phyloP scores from a whole-genome alignment of 2,329 filamentous ascomycete genomes.

The Xylariaceae sp. region DNA sequence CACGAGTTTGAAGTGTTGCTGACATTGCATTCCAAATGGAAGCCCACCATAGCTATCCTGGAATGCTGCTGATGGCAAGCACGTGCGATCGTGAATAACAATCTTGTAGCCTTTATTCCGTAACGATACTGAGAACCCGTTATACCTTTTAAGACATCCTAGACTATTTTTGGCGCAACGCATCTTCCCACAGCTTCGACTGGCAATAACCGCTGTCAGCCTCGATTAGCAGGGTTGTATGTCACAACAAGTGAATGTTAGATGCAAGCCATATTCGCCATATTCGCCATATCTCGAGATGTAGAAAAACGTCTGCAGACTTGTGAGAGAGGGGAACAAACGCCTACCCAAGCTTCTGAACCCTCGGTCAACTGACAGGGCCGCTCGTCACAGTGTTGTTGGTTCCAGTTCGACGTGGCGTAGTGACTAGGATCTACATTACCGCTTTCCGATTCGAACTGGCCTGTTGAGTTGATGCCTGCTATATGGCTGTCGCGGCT shows the following conservation, averaged over 20 bases:
- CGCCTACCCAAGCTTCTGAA: neutral
- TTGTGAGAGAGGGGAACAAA: neutral
- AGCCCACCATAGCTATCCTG: neutral
- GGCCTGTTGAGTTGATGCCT: too few relatives aligned
- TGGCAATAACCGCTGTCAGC: too few relatives aligned
- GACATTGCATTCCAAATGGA: neutral
- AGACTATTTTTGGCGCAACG: neutral
- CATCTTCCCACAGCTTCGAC: neutral
- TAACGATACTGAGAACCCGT: too few relatives aligned
- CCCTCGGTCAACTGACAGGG: neutral
- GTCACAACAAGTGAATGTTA: neutral
- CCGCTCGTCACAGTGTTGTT: neutral
- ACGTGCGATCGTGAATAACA: neutral
- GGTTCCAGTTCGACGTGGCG: neutral
- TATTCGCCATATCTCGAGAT: too few relatives aligned
- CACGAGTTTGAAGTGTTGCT: neutral
- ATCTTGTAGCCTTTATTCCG: neutral
- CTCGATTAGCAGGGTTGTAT: neutral
- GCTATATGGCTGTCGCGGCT: neutral
- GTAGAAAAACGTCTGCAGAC: too few relatives aligned
- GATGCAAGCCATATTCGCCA: neutral
- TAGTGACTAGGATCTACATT: neutral
- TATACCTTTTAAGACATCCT: neutral
- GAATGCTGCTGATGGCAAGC: neutral
- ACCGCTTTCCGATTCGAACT: too few relatives aligned